phyloP scores from a whole-genome alignment of 1,284 basidiomycete species.

The Sanghuangporus baumii region DNA sequence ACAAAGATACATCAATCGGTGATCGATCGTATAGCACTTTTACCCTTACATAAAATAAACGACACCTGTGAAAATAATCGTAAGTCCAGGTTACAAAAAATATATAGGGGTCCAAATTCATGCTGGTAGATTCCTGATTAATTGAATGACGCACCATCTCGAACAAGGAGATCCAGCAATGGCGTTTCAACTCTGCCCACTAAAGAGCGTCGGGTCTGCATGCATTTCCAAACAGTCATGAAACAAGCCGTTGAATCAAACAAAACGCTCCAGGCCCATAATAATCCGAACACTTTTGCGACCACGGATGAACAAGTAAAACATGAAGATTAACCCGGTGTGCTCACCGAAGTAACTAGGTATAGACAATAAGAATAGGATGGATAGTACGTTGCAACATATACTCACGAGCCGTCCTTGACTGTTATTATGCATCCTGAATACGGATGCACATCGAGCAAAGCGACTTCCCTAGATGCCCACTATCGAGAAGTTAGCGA shows the following conservation, averaged over 20 bases:
- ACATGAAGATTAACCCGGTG: background rate
- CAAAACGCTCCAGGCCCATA: constrained; percentile 5
- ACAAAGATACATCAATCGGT: background rate
- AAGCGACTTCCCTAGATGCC: background rate
- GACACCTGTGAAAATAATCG: background rate
- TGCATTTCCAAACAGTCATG: constrained; percentile 1
- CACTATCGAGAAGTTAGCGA: background rate
- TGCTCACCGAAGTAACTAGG: background rate
- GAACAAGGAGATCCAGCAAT: background rate
- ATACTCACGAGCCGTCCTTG: constrained; percentile 2
- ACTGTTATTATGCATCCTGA: constrained; percentile 7
- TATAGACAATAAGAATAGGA: background rate
- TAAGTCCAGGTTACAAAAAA: background rate
- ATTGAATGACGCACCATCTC: constrained; percentile 6
- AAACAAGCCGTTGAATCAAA: constrained; percentile 9
- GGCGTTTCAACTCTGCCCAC: background rate
- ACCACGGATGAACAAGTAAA: background rate
- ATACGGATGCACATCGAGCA: background rate
- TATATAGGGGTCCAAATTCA: no score
- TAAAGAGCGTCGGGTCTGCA: background rate
- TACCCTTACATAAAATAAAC: constrained; percentile 14
- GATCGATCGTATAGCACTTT: background rate
- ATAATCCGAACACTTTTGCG: background rate
- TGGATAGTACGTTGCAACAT: background rate
- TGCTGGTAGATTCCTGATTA: background rate